Base-by-base conservation (phyloP, 2,329 filamentous ascomycete genomes). In the Aspergillus sp. region DNA sequence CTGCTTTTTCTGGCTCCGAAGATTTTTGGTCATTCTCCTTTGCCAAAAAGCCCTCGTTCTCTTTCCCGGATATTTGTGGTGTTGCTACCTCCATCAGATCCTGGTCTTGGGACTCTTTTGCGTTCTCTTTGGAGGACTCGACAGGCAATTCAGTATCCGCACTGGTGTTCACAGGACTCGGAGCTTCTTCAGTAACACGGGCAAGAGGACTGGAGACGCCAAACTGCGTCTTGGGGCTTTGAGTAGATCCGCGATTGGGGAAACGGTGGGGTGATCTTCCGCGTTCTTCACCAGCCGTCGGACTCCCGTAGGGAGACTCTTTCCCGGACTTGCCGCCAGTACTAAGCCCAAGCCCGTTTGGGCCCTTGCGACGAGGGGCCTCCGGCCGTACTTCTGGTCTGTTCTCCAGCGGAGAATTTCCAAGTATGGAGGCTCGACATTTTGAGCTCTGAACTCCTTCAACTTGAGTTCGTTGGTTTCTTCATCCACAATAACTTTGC, bases 401-500 rank as follows among this genome's bases (percentile, higher is more conserved):
- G 86, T 84, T 62, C 93, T 84, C 90, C 93, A 97, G 55, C 93
- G 81, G 57, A 98, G 73, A 60, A 98, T 95, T 62, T 95, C 91
- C 61, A 98, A 83, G 67, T 97, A 98, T 27, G 85, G 78, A 13
- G 93, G 93, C 68, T 97, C 91, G 43, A 96, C 88, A 43, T 88
- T 88, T 53, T 86, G 81, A 41, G 84, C 79, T 75, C 88, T 93
- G 75, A 97, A 97, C 65, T 95, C 89, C 56, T 87, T 83, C 58
- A 98, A 74, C 71, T 95, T 96, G 54, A 98, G 78, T 68, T 97
- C 93, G 56, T 85, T 82, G 43, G 78, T 88, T 11, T 98, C 93
- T 59, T 98, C 93, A 52, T 97, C 90, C 42, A 98, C 86, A 58
- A 82, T 87, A 75, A 89, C 90, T 67, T 95, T 94, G 51, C 88